Conservation (phyloP, 768 basidiomycete species). For the Calocybe gangraenosa region DNA sequence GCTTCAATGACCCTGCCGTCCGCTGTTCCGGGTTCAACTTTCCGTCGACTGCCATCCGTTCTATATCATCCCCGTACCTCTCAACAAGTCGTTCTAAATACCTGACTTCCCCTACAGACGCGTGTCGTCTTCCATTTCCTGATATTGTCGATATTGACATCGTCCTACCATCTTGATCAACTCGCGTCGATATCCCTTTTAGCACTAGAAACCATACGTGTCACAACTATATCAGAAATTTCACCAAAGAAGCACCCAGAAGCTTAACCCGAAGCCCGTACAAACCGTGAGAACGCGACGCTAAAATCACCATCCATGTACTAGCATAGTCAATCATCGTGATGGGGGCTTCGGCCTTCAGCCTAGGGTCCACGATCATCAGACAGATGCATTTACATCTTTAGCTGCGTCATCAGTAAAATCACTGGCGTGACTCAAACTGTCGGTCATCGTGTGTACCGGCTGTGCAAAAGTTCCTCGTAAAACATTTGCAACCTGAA, state of each 20-base stretch:
- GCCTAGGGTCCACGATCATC: constrained; percentile 8
- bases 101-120: constrained; percentile 63
- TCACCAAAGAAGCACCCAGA: constrained; percentile 14
- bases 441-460: constrained; percentile 13
- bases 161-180: constrained; percentile 27
- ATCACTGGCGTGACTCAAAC: neutral
- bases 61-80: constrained; percentile 69
- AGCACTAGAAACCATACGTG: constrained; percentile 41
- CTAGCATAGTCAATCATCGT: neutral
- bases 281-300: constrained; percentile 21
- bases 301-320: constrained; percentile 1
- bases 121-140: constrained; percentile 48
- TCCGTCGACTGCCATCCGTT: constrained; percentile 75
- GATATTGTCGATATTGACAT: constrained; percentile 32
- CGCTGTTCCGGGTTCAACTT: constrained; percentile 81
- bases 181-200: constrained; percentile 51
- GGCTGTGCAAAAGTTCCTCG: constrained; percentile 8
- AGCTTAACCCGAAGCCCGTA: constrained; percentile 18
- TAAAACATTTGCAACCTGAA: constrained; percentile 9
- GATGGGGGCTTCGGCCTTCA: neutral
- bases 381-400: constrained; percentile 4
- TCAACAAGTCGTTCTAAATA: constrained; percentile 64
- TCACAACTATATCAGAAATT: neutral
- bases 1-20: constrained; percentile 72
- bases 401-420: constrained; percentile 1